Evolutionary conservation across 345 rosid species (phyloP), one percentile per base, ranked within the genome.

Genomic region (Noccaea bulbosa): DNA sequence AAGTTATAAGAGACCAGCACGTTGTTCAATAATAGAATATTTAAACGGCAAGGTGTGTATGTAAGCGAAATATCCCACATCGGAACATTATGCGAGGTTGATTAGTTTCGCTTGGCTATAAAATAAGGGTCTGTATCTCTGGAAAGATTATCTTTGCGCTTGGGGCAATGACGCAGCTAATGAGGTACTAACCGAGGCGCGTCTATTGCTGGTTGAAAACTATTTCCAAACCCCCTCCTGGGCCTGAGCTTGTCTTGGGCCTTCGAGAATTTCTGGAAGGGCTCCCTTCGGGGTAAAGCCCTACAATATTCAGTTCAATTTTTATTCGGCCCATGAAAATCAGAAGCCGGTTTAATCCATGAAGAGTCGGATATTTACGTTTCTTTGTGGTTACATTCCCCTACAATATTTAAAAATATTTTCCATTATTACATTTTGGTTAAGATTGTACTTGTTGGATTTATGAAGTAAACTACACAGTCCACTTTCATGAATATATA

Each of bases 151-250:
- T 53, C 59, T 45, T 45, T 45, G 49, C 49, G 49, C 49, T 45
- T 45, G 49, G 49, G 49, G 49, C 49, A 45, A 45, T 45, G 49
- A 45, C 20, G 49, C 22, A 45, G 49, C 49, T 45, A 14, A 45
- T 45, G 49, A 45, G 44, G 44, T 40, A 11, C 44, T 40, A 40
- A 40, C 44, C 44, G 44, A 40, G 44, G 44, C 44, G 44, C 44
- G 44, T 40, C 44, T 40, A 40, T 40, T 40, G 44, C 44, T 40
- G 44, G 44, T 40, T 40, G 44, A 40, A 52, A 52, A 52, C 57
- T 52, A 52, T 52, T 52, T 52, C 57, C 58, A 52, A 52, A 52
- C 58, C 58, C 58, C 38, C 58, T 52, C 58, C 58, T 52, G 11
- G 58, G 58, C 39, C 58, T 52, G 12, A 32, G 58, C 17, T 52